These are phyloP conservation scores for Lentinula lateritia DNA, from an alignment of 768 basidiomycete species.

Conservation along the genomic window DNA sequence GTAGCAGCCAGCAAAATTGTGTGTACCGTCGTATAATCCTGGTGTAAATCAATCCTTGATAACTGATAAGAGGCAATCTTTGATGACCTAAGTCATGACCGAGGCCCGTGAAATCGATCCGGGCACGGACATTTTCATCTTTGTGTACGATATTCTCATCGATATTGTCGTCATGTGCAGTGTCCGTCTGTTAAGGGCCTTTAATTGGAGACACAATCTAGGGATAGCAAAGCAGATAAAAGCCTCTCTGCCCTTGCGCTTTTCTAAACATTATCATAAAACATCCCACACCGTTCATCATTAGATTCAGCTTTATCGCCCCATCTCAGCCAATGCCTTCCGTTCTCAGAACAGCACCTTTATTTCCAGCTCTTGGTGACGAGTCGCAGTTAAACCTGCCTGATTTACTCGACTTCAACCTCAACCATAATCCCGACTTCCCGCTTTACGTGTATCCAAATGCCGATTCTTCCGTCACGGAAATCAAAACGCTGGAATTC, in stretches of 20 bases:
- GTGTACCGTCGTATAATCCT: no score
- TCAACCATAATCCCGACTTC: conserved; percentile 24
- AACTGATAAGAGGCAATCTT: no score
- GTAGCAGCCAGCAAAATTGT: no score
- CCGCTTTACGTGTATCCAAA: conserved; percentile 26
- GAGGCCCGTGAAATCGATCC: background rate
- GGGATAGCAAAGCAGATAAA: background rate
- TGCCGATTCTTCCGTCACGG: conserved; percentile 8
- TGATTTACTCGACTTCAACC: conserved; percentile 29
- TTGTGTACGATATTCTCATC: background rate
- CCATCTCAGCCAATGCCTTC: background rate
- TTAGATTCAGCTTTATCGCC: background rate
- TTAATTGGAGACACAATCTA: background rate
- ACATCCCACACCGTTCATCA: background rate
- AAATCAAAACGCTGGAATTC: conserved; percentile 19
- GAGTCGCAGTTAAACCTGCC: conserved; percentile 17
- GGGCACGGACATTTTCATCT: background rate
- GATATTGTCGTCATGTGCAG: background rate
- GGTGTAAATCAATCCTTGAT: no score
- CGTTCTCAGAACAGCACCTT: background rate
- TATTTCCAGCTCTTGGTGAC: background rate
- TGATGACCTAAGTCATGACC: background rate
- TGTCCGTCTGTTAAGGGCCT: background rate
- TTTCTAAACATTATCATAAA: background rate
- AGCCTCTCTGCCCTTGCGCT: background rate